Conservation (phyloP, 345 rosid genomes). For the Populus euphratica region DNA sequence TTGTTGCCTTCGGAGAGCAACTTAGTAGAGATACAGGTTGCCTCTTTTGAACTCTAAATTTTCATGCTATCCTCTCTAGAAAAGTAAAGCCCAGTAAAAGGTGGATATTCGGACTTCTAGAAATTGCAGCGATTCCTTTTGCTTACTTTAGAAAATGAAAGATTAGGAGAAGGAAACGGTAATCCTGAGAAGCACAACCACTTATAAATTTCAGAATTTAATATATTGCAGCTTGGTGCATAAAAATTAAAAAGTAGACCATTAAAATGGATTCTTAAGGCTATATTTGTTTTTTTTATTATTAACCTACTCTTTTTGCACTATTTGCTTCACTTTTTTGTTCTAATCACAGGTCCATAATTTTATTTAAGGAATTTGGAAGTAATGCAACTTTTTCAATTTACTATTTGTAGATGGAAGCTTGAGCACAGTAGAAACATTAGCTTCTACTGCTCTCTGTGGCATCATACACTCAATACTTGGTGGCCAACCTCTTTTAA, state of each 20-base stretch:
- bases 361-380: not conserved
- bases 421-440: conserved; percentile 67
- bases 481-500: conserved; percentile 79
- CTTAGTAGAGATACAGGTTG: conserved; percentile 73
- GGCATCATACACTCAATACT: conserved; percentile 75
- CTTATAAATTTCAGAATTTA: not conserved
- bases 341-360: not conserved
- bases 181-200: not conserved
- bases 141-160: not conserved
- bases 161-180: not conserved
- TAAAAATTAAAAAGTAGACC: not conserved
- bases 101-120: not conserved
- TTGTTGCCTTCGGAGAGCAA: conserved; percentile 83
- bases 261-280: not conserved
- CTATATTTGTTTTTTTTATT: not conserved
- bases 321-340: not conserved
- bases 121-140: not conserved
- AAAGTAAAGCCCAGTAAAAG: not conserved
- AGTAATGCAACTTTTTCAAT: not conserved
- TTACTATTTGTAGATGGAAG: conserved; percentile 50
- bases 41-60: too few relatives aligned
- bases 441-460: conserved; percentile 73
- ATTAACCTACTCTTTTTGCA: not conserved
- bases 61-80: not conserved
- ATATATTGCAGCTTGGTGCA: not conserved